Evolutionary conservation across 2,329 filamentous ascomycete species (phyloP).

Genomic region (Penicillium sp.): DNA sequence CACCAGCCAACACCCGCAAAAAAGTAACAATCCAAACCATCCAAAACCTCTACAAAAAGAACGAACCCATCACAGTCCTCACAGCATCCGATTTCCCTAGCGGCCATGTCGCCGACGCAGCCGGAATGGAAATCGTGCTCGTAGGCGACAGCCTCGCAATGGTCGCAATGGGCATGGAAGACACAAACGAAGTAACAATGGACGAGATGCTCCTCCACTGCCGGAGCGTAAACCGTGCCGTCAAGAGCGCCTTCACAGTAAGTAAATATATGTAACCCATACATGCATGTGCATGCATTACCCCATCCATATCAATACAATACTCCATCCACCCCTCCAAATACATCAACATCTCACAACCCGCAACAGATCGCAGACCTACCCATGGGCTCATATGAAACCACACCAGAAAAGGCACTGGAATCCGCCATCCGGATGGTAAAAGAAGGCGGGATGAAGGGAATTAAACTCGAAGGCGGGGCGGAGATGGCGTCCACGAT

Average conservation of each 20-base stretch:
- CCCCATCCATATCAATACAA: background rate
- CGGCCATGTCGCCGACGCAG: slow-evolving; percentile 82
- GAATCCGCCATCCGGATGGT: slow-evolving; percentile 81
- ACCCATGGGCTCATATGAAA: slow-evolving; percentile 94
- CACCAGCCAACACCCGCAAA: slow-evolving; percentile 54
- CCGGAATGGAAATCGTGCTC: slow-evolving; percentile 86
- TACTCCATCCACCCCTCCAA: background rate
- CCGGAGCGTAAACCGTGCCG: slow-evolving; percentile 78
- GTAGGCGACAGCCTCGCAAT: slow-evolving; percentile 93
- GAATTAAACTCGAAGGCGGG: slow-evolving; percentile 88
- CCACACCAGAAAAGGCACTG: slow-evolving; percentile 80
- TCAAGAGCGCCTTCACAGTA: slow-evolving; percentile 77
- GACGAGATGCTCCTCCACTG: slow-evolving; percentile 97
- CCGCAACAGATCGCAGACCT: slow-evolving; percentile 72
- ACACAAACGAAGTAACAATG: slow-evolving; percentile 85
- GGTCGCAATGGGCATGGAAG: slow-evolving; percentile 93
- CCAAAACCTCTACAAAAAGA: slow-evolving; percentile 68
- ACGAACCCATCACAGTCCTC: slow-evolving; percentile 86
- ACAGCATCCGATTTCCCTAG: slow-evolving; percentile 96
- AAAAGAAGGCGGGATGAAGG: slow-evolving; percentile 84
- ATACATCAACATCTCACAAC: background rate
- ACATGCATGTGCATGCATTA: background rate
- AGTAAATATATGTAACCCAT: slow-evolving; percentile 26
- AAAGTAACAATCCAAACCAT: slow-evolving; percentile 81
- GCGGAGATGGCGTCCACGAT: slow-evolving; percentile 84